Evolutionary conservation across 75 land plant genomes (phyloP), one percentile per base, ranked within the genome.

Genomic region (Picea sitchensis): DNA sequence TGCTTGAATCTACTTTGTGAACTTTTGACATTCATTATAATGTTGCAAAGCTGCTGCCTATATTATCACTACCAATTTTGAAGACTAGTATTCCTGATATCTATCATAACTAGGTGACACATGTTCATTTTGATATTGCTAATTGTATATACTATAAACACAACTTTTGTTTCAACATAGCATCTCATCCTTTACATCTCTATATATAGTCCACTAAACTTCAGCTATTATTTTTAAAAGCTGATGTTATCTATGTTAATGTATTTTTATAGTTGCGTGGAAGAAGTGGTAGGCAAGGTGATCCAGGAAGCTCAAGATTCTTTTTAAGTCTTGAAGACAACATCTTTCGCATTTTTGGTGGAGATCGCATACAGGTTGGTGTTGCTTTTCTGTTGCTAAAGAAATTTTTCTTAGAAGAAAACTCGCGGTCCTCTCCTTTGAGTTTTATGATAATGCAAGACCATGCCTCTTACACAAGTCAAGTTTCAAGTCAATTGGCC

Each of bases 261-360:
- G 79, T 38, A 44, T 17, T 44, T 44, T 8, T 72, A 30, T 78
- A 96, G 99, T 84, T 97, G 73, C 96, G 99, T 59, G 99, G 99
- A 59, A 90, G 99, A 32, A 93, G 99, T 88, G 99, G 99, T 21
- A 88, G 99, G 59, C 99, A 97, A 82, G 98, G 99, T 15, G 99
- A 96, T 83, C 98, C 98, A 77, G 99, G 99, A 82, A 95, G 98
- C 81, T 93, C 98, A n/a, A 92, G 99, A 47, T 97, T 97, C 78
- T 97, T 97, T 82, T 84, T 97, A 14, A 97, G 99, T 85, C 93
- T 97, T 73, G 98, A 97, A 90, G 99, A 97, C 86, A 96, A 94
- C 79, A 88, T 97, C 64, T 97, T 97, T 80, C 88, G 98, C 4
- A 93, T 97, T 68, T 97, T 97, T 89, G 99, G 99, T 81, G 99